Conservation (phyloP, 2,329 filamentous ascomycete genomes). For the Didymella pomorum region DNA sequence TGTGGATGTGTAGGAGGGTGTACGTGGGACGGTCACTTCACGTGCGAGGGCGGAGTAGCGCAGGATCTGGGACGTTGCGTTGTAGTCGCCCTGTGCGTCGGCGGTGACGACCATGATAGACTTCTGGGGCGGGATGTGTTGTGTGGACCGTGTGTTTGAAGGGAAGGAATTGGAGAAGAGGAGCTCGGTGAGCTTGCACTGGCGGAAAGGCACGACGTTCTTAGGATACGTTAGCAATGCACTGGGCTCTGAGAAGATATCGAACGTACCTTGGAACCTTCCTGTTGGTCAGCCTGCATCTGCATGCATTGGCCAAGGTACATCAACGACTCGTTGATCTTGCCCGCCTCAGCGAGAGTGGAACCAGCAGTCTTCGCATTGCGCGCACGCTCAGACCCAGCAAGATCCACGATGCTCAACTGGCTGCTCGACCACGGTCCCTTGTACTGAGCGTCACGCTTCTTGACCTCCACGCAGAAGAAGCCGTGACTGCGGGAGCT, state of each 20-base stretch:
- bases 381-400: slow-evolving; percentile 90
- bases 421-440: slow-evolving; percentile 77
- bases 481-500: slow-evolving; percentile 95
- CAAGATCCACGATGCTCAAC: slow-evolving; percentile 88
- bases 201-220: slow-evolving; percentile 75
- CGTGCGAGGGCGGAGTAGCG: slow-evolving; percentile 92
- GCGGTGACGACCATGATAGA: slow-evolving; percentile 97
- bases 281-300: slow-evolving; percentile 84
- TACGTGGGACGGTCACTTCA: slow-evolving; percentile 89
- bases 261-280: slow-evolving; percentile 71
- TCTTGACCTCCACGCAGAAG: slow-evolving; percentile 95
- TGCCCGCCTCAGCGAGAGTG: slow-evolving; percentile 92
- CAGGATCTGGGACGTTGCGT: slow-evolving; percentile 94
- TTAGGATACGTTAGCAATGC: slow-evolving; percentile 27
- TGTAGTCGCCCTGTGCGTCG: slow-evolving; percentile 91
- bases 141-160: slow-evolving; percentile 54
- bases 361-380: slow-evolving; percentile 94
- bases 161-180: slow-evolving; percentile 62
- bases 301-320: slow-evolving; percentile 96
- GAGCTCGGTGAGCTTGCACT: slow-evolving; percentile 62
- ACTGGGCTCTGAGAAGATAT: neutral
- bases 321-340: slow-evolving; percentile 99
- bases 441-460: slow-evolving; percentile 66
- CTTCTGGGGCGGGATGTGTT: slow-evolving; percentile 71
- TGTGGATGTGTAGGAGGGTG: slow-evolving; percentile 81